Conservation (phyloP, 176 grass and related monocot genomes). For the Saccharum officinarum region DNA sequence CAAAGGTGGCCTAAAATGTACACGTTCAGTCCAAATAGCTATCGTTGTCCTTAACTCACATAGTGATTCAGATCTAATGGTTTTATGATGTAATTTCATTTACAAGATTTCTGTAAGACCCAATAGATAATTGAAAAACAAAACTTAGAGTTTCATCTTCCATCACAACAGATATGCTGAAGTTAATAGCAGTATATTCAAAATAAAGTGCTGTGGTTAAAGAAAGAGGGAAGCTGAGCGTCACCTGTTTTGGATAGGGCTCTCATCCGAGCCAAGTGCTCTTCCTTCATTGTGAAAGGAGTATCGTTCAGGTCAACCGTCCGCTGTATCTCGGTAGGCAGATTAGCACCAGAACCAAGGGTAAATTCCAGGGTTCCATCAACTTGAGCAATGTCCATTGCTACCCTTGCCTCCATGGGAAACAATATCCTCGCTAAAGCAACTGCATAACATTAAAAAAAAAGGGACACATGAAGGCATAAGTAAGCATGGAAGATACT, state of each 20-base stretch:
- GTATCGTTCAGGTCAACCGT: slow-evolving; percentile 61
- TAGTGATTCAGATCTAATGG: background rate
- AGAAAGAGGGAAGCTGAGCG: background rate
- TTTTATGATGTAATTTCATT: background rate
- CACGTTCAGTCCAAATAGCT: background rate
- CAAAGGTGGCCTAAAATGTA: background rate
- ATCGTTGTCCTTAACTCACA: background rate
- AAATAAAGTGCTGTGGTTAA: background rate
- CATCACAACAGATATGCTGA: background rate
- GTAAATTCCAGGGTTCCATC: slow-evolving; percentile 80
- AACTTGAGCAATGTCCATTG: slow-evolving; percentile 89
- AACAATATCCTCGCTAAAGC: slow-evolving; percentile 85
- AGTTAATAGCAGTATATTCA: background rate
- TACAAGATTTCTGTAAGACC: background rate
- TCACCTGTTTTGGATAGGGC: slow-evolving; percentile 85
- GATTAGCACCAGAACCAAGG: slow-evolving; percentile 34
- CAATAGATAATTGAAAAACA: background rate
- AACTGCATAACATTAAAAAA: slow-evolving; percentile 56
- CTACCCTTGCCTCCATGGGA: slow-evolving; percentile 74
- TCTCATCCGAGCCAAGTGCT: slow-evolving; percentile 66
- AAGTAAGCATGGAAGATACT: background rate
- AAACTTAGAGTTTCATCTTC: background rate
- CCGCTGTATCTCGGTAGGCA: slow-evolving; percentile 8
- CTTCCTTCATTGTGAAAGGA: slow-evolving; percentile 69
- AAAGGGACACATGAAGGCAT: background rate